A percentile compares a stretch with the other conserved stretches of the same genome.
Evolutionary conservation across 164 flowering plant genomes (phyloP).

Genomic region (Sextonia rubra): DNA sequence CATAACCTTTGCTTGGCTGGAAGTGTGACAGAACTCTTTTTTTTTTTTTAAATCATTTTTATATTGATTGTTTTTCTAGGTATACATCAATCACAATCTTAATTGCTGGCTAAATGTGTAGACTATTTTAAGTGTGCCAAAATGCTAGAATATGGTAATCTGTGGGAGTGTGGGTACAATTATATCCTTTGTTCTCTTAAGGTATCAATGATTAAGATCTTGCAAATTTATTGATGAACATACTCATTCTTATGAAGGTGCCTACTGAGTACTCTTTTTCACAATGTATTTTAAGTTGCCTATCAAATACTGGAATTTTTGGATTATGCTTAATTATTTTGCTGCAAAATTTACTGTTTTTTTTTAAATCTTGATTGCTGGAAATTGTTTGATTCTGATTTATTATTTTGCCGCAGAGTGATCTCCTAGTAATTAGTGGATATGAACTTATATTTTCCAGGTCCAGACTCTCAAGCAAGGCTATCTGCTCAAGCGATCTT

Average conservation of each 20-base stretch:
- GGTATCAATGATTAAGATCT: neutral
- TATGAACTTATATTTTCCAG: slow-evolving; percentile 25
- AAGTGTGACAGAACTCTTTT: too few relatives aligned
- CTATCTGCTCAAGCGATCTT: slow-evolving; percentile 75
- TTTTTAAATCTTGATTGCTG: neutral
- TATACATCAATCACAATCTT: too few relatives aligned
- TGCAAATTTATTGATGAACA: neutral
- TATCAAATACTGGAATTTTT: neutral
- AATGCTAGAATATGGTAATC: too few relatives aligned
- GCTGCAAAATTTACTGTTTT: neutral
- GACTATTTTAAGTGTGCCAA: too few relatives aligned
- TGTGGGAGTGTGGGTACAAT: too few relatives aligned
- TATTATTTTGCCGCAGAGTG: neutral
- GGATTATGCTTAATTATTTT: neutral
- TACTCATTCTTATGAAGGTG: neutral
- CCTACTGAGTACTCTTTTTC: neutral
- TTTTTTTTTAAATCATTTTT: too few relatives aligned
- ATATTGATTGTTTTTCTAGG: too few relatives aligned
- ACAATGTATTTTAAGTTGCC: neutral
- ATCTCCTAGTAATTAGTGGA: slow-evolving; percentile 1
- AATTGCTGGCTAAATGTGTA: too few relatives aligned
- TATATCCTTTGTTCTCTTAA: too few relatives aligned
- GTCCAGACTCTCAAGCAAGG: slow-evolving; percentile 87
- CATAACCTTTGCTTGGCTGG: too few relatives aligned
- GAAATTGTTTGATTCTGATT: neutral